Evolutionary conservation across 441 rosid genomes (phyloP), one percentile per base, ranked within the genome.

Genomic region (Omphalea diandra): DNA sequence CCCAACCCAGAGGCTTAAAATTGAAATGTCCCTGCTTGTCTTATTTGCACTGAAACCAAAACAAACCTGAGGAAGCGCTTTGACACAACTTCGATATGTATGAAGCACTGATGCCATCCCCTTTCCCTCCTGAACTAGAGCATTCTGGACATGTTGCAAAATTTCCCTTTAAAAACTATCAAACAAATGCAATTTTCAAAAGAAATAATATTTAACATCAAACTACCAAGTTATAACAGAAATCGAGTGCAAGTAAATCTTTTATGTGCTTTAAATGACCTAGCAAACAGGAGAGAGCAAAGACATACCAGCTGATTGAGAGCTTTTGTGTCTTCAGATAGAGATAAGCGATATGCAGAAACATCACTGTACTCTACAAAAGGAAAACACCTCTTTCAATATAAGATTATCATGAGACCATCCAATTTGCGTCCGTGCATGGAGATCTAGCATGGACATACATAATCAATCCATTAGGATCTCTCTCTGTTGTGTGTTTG

Each of bases 261-360:
- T 44, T 49, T 60, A 2, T 20, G 35, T 47, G 33, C 29, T 20
- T 55, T n/a, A 44, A 67, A 52, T 76, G 50, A 63, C 14, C 64
- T 50, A 50, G 33, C 26, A 32, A 35, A 73, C 58, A 44, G 31
- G 46, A 69, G 44, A 62, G 73, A 58, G 67, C 26, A 49, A 72
- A 56, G 53, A 43, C 70, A 80, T 85, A 93, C 99, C 91, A 93
- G 83, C 86, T 93, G 99, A 82, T 88, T 93, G 65, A 93, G 91
- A 84, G 99, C 99, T 78, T 93, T 96, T 43, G 98, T 96, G 80
- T 96, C 99, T 84, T 96, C 99, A 20, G 98, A 91, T 54, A 96
- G 83, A 72, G 99, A 93, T 75, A 93, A 74, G 43, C 98, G 89
- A 58, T 90, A 96, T 1, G 99, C 98, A 31, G 92, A 75, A 77